These are phyloP conservation scores for Thermothielavioides terrestris DNA, from an alignment of 495 filamentous ascomycete species.

Conservation along the genomic window DNA sequence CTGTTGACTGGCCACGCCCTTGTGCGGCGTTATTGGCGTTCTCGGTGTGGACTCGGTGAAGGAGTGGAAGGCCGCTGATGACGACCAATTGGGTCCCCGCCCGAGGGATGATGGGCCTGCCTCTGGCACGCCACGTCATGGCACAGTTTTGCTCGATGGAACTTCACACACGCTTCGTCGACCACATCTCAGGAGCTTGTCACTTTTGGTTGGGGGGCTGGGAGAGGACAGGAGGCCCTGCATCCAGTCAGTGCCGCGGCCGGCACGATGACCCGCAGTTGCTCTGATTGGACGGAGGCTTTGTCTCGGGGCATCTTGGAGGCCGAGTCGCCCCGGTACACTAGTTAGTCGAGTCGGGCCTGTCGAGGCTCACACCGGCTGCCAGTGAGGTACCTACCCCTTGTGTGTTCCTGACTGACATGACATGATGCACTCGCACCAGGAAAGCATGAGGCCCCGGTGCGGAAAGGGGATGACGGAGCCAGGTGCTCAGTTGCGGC, in stretches of 20 bases:
- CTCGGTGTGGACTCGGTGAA: conserved; percentile 3
- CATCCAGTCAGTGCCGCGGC: not conserved
- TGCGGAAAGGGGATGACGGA: conserved; percentile 11
- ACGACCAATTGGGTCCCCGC: not conserved
- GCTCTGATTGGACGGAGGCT: not conserved
- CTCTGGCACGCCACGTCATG: not conserved
- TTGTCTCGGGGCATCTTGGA: not conserved
- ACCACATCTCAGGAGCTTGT: too few relatives aligned
- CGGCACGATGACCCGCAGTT: not conserved
- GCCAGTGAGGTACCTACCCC: too few relatives aligned
- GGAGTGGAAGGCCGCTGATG: too few relatives aligned
- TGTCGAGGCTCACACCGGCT: not conserved
- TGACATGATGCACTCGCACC: not conserved
- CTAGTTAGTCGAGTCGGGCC: too few relatives aligned
- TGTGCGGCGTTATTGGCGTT: not conserved
- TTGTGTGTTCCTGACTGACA: too few relatives aligned
- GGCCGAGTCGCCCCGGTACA: not conserved
- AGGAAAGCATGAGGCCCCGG: not conserved
- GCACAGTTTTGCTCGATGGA: not conserved
- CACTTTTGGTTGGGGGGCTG: too few relatives aligned
- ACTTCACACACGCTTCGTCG: too few relatives aligned
- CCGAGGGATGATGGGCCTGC: not conserved
- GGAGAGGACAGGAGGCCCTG: too few relatives aligned
- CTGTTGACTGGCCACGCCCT: conserved; percentile 2
- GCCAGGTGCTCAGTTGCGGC: conserved; percentile 13